Percentiles rank a stretch among this genome's conserved stretches.
phyloP scores from a whole-genome alignment of 1,284 basidiomycete genomes.

The Ganoderma resinaceum region DNA sequence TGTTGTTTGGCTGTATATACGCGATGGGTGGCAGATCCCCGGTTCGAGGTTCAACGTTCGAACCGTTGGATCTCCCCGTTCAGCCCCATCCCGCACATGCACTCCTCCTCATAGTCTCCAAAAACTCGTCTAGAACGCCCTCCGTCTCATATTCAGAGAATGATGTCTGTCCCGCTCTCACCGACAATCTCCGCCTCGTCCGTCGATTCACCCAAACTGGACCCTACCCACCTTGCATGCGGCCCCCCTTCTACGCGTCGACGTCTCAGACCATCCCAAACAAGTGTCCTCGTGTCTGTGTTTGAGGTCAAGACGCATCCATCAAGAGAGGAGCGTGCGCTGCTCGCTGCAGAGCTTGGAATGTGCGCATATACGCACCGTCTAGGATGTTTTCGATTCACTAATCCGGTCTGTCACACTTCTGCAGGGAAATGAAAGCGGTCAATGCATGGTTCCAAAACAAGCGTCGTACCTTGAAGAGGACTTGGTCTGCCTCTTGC shows the following conservation, averaged over 20 bases:
- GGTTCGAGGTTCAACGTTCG: conserved; percentile 32
- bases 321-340: conserved; percentile 49
- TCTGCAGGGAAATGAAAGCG: conserved; percentile 52
- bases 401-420: background rate
- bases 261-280: conserved; percentile 47
- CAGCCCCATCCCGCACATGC: conserved; percentile 21
- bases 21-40: conserved; percentile 25
- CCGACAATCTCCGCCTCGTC: conserved; percentile 30
- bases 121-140: background rate
- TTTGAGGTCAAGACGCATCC: conserved; percentile 52
- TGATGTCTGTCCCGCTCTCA: conserved; percentile 24
- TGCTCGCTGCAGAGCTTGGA: conserved; percentile 48
- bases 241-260: conserved; percentile 30
- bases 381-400: background rate
- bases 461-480: conserved; percentile 53
- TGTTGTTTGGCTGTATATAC: conserved; percentile 41
- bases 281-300: conserved; percentile 45
- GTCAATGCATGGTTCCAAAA: conserved; percentile 62
- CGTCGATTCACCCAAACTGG: conserved; percentile 21
- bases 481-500: conserved; percentile 36
- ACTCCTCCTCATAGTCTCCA: conserved; percentile 18
- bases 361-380: conserved; percentile 43
- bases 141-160: background rate
- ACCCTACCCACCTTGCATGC: conserved; percentile 9
- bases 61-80: conserved; percentile 1